These are phyloP conservation scores for Conticribra guillardii DNA, from an alignment of 108 stramenopile species.

Conservation along the genomic window DNA sequence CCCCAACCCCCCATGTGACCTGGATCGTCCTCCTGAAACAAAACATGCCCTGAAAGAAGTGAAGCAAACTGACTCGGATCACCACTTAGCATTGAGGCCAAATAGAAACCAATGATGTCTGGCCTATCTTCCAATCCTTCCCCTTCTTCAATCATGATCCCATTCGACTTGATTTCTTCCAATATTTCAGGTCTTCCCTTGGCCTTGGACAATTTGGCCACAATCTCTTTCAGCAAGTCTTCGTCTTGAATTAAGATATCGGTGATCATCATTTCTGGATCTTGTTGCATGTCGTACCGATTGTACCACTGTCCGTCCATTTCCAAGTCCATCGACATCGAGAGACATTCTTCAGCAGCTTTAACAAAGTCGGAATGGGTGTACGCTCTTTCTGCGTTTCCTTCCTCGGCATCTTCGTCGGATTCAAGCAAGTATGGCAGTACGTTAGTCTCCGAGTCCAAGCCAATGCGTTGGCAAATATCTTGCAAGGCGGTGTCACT, in stretches of 20 bases:
- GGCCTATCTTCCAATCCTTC: slow-evolving; percentile 37
- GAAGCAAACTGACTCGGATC: slow-evolving; percentile 36
- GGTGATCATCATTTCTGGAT: slow-evolving; percentile 40
- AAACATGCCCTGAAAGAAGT: too few species aligned
- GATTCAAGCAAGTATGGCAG: slow-evolving; percentile 21
- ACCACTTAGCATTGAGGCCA: slow-evolving; percentile 32
- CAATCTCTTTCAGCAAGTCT: slow-evolving; percentile 21
- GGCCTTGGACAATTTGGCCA: slow-evolving; percentile 15
- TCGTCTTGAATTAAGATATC: slow-evolving; percentile 34
- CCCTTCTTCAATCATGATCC: slow-evolving; percentile 31
- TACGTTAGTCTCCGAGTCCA: slow-evolving; percentile 40
- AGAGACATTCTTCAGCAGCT: slow-evolving; percentile 47
- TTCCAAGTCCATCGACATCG: slow-evolving; percentile 46
- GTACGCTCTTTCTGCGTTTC: slow-evolving; percentile 9
- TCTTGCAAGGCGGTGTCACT: slow-evolving; percentile 15
- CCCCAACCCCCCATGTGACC: too few species aligned
- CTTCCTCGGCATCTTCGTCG: slow-evolving; percentile 10
- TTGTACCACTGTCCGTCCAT: slow-evolving; percentile 30
- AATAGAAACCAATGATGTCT: slow-evolving; percentile 30
- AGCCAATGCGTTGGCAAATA: slow-evolving; percentile 50
- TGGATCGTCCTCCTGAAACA: too few species aligned
- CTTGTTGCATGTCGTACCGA: slow-evolving; percentile 34
- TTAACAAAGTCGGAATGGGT: slow-evolving; percentile 36
- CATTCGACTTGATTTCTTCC: slow-evolving; percentile 13
- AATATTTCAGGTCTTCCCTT: slow-evolving; percentile 15